Evolutionary conservation across 352 stramenopile species (phyloP).

Genomic region (Hyaloperonospora brassicae): DNA sequence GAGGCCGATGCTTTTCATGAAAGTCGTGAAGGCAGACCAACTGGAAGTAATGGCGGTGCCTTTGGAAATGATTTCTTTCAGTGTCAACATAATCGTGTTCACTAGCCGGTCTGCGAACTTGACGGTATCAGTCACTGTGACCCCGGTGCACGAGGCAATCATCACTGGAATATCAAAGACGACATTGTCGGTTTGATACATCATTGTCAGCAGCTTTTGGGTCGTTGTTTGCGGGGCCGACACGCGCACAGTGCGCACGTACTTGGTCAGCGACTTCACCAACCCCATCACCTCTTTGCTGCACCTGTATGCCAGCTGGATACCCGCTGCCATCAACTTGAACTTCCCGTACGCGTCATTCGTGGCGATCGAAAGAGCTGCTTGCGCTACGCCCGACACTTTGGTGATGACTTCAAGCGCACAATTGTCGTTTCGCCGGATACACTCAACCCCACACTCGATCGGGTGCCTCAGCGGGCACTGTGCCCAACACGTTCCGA

Average conservation of each 20-base stretch:
- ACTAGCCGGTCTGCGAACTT: slow-evolving; percentile 29
- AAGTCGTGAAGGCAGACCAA: slow-evolving; percentile 24
- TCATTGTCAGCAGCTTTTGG: slow-evolving; percentile 29
- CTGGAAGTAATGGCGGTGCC: slow-evolving; percentile 30
- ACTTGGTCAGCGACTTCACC: slow-evolving; percentile 29
- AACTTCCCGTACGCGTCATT: slow-evolving; percentile 26
- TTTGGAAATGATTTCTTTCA: slow-evolving; percentile 34
- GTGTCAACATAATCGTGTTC: slow-evolving; percentile 24
- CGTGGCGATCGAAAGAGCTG: slow-evolving; percentile 21
- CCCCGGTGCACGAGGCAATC: slow-evolving; percentile 33
- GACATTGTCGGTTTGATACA: slow-evolving; percentile 42
- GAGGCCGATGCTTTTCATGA: slow-evolving; percentile 29
- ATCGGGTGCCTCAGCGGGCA: slow-evolving; percentile 6
- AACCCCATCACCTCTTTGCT: slow-evolving; percentile 32
- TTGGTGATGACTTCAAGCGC: slow-evolving; percentile 29
- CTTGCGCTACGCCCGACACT: slow-evolving; percentile 18
- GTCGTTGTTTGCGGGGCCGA: slow-evolving; percentile 21
- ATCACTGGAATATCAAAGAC: slow-evolving; percentile 40
- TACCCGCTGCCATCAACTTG: slow-evolving; percentile 23
- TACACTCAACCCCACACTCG: neutral
- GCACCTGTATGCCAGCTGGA: slow-evolving; percentile 32
- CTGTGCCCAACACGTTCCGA: slow-evolving; percentile 34
- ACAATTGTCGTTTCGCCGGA: slow-evolving; percentile 15
- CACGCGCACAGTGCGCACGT: slow-evolving; percentile 29
- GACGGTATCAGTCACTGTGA: slow-evolving; percentile 20